These are phyloP conservation scores for Lagenidium giganteum DNA, from an alignment of 352 stramenopile species.

Conservation along the genomic window DNA sequence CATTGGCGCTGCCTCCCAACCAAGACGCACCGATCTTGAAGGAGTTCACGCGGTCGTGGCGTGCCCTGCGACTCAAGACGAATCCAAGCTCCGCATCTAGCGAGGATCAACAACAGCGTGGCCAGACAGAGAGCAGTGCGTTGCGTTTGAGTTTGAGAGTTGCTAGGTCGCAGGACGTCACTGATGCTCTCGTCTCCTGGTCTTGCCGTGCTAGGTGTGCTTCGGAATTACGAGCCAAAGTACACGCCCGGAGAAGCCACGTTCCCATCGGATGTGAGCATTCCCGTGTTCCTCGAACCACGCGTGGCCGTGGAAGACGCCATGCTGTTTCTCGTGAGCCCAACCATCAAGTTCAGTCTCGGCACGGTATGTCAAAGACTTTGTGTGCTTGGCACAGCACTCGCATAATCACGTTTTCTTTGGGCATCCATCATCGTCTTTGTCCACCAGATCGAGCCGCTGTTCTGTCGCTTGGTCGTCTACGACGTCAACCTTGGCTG, in stretches of 20 bases:
- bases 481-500: slow-evolving; percentile 56
- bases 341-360: slow-evolving; percentile 39
- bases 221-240: slow-evolving; percentile 65
- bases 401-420: too few relatives aligned
- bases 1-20: too few relatives aligned
- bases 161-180: background rate
- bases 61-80: slow-evolving; percentile 7
- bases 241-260: slow-evolving; percentile 31
- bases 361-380: slow-evolving; percentile 47
- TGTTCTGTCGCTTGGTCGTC: slow-evolving; percentile 51
- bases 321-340: slow-evolving; percentile 31
- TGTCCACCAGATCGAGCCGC: slow-evolving; percentile 67
- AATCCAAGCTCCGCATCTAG: too few relatives aligned
- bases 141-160: background rate
- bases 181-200: too few relatives aligned
- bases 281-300: slow-evolving; percentile 33
- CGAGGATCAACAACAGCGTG: slow-evolving; percentile 2
- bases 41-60: slow-evolving; percentile 14
- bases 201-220: slow-evolving; percentile 24
- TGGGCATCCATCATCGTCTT: too few relatives aligned
- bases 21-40: slow-evolving; percentile 13
- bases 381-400: too few relatives aligned
- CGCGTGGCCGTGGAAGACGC: slow-evolving; percentile 47
- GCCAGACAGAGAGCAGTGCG: slow-evolving; percentile 3
- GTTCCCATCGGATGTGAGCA: slow-evolving; percentile 33